Conservation (phyloP, 2,329 filamentous ascomycete genomes). For the Cytospora mali region DNA sequence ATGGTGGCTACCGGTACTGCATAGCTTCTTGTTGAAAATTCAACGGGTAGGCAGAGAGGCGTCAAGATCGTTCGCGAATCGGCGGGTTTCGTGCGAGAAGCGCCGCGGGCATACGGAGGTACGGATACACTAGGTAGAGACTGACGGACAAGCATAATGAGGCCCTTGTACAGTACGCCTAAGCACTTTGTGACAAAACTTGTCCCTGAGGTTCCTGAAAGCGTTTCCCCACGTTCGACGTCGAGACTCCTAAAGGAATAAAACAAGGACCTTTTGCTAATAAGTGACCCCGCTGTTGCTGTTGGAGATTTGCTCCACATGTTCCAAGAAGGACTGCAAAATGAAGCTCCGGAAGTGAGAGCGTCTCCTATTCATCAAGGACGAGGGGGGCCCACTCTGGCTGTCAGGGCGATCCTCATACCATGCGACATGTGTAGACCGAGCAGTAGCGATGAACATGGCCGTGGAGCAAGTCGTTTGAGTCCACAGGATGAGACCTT, state of each 20-base stretch:
- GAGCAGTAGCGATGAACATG: slow-evolving; percentile 8
- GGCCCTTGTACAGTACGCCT: background rate
- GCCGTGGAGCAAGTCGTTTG: slow-evolving; percentile 13
- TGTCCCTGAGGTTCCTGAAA: background rate
- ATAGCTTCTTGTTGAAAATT: background rate
- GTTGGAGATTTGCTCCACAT: slow-evolving; percentile 23
- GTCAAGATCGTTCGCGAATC: background rate
- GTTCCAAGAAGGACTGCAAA: slow-evolving; percentile 20
- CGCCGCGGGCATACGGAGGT: background rate
- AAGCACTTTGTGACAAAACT: background rate
- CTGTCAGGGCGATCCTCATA: background rate
- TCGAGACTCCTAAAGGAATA: background rate
- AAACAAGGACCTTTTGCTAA: background rate
- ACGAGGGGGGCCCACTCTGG: background rate
- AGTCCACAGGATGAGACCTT: background rate
- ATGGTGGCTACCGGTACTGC: slow-evolving; percentile 6
- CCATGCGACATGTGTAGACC: background rate
- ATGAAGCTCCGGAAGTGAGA: background rate
- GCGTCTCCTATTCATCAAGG: background rate
- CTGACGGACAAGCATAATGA: background rate
- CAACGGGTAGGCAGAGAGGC: background rate
- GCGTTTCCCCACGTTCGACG: background rate
- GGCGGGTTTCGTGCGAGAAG: slow-evolving; percentile 15
- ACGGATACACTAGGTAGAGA: background rate
- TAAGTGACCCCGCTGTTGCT: slow-evolving; percentile 6